A percentile compares a stretch with the other conserved stretches of the same genome.
Conservation (phyloP, 371 early-diverging fungal genomes). For the Capniomyces stellatus region DNA sequence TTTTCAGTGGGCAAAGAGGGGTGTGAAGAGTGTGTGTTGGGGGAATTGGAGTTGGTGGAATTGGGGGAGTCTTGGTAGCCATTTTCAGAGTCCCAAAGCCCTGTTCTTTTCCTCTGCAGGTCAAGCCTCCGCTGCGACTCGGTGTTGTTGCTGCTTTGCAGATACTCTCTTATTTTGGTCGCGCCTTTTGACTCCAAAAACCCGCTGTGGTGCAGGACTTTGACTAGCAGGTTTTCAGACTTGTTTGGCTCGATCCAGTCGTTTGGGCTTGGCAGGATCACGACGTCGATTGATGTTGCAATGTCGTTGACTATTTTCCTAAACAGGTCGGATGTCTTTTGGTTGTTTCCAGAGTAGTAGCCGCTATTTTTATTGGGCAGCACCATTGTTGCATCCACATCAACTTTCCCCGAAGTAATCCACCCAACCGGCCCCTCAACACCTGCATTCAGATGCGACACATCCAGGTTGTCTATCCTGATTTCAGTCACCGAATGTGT, state of each 20-base stretch:
- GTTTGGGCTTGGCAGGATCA: slow-evolving; percentile 21
- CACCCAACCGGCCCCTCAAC: slow-evolving; percentile 81
- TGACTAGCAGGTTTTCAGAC: slow-evolving; percentile 14
- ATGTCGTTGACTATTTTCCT: slow-evolving; percentile 54
- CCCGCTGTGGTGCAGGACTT: slow-evolving; percentile 10
- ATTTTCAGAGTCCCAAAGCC: slow-evolving; percentile 1
- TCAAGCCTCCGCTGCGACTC: slow-evolving; percentile 14
- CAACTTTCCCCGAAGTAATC: slow-evolving; percentile 79
- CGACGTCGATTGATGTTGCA: slow-evolving; percentile 57
- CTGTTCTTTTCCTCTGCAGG: not conserved
- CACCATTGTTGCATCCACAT: slow-evolving; percentile 52
- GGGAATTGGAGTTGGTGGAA: slow-evolving; percentile 11
- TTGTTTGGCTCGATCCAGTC: slow-evolving; percentile 16
- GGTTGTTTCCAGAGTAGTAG: too few relatives aligned
- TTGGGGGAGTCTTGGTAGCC: too few relatives aligned
- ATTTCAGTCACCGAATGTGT: slow-evolving; percentile 33
- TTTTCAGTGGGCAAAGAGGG: not conserved
- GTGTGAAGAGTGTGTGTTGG: slow-evolving; percentile 3
- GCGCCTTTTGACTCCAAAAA: slow-evolving; percentile 16
- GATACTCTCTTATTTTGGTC: too few relatives aligned
- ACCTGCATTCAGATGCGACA: slow-evolving; percentile 76
- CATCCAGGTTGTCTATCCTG: slow-evolving; percentile 75
- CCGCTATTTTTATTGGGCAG: slow-evolving; percentile 27
- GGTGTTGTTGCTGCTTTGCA: slow-evolving; percentile 17
- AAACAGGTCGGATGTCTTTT: slow-evolving; percentile 31